Evolutionary conservation across 2,329 filamentous ascomycete genomes (phyloP).

Genomic region (Pyrenophora teres): DNA sequence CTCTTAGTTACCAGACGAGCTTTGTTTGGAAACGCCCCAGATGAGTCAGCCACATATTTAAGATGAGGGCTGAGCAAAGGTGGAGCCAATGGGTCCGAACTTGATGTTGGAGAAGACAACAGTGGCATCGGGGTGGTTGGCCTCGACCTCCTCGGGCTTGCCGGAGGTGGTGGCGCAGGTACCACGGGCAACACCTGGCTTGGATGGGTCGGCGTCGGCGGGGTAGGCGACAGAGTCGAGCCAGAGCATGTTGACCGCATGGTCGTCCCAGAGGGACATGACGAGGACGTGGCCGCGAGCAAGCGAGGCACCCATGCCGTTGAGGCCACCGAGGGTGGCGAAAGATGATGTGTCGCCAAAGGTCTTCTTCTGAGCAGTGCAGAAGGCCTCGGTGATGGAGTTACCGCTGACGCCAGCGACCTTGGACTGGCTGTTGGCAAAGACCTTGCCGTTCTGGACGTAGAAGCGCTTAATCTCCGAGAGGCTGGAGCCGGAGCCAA

Average conservation of each 20-base stretch:
- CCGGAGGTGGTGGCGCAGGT: slow-evolving; percentile 46
- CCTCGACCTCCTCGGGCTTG: slow-evolving; percentile 45
- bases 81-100: slow-evolving; percentile 48
- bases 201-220: slow-evolving; percentile 41
- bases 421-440: slow-evolving; percentile 51
- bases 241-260: slow-evolving; percentile 73
- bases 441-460: slow-evolving; percentile 56
- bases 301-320: slow-evolving; percentile 61
- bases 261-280: slow-evolving; percentile 68
- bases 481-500: slow-evolving; percentile 50
- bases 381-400: slow-evolving; percentile 64
- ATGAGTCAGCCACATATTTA: slow-evolving; percentile 16
- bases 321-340: slow-evolving; percentile 60
- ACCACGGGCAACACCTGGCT: slow-evolving; percentile 45
- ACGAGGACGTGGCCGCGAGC: slow-evolving; percentile 66
- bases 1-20: no score
- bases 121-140: slow-evolving; percentile 39
- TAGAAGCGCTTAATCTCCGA: slow-evolving; percentile 56
- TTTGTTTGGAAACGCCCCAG: no score
- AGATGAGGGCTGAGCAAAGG: slow-evolving; percentile 39
- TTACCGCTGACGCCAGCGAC: slow-evolving; percentile 54
- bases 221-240: slow-evolving; percentile 69
- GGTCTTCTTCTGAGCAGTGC: slow-evolving; percentile 59
- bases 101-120: slow-evolving; percentile 50
- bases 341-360: slow-evolving; percentile 63